phyloP scores from a whole-genome alignment of 2,329 filamentous ascomycete genomes.

The Aspergillus sp. region DNA sequence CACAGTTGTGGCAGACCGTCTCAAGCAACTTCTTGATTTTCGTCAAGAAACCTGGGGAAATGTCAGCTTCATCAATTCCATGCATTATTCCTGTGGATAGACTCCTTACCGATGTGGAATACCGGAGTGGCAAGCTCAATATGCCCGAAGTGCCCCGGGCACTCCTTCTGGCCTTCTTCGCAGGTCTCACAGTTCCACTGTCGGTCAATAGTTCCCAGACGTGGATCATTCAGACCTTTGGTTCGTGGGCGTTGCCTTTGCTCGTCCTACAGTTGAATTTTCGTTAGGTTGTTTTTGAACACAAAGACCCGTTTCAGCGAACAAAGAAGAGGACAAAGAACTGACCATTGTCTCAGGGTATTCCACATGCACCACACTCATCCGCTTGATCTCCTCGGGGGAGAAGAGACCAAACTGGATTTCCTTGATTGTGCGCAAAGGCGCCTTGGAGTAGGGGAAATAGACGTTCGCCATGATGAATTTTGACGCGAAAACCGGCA shows the following conservation, averaged over 20 bases:
- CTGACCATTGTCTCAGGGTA: conserved; percentile 95
- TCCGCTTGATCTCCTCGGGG: conserved; percentile 97
- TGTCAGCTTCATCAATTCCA: conserved; percentile 28
- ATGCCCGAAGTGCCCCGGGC: conserved; percentile 96
- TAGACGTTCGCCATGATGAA: conserved; percentile 85
- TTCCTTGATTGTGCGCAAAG: conserved; percentile 96
- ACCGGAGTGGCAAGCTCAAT: conserved; percentile 97
- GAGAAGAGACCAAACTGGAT: conserved; percentile 98
- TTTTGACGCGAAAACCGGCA: conserved; percentile 26
- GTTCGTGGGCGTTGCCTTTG: conserved; percentile 86
- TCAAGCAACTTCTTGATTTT: conserved; percentile 99
- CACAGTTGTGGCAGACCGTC: conserved; percentile 98
- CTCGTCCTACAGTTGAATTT: conserved; percentile 63
- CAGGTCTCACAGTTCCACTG: conserved; percentile 96
- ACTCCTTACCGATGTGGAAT: conserved; percentile 69
- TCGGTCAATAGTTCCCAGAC: conserved; percentile 93
- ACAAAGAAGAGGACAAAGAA: conserved; percentile 17
- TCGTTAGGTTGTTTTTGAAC: conserved; percentile 17
- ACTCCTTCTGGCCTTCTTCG: conserved; percentile 91
- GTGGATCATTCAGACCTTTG: conserved; percentile 90
- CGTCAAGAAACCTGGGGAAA: conserved; percentile 78
- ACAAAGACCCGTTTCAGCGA: conserved; percentile 1
- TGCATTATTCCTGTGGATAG: not conserved
- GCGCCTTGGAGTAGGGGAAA: conserved; percentile 89
- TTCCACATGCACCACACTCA: conserved; percentile 94